Base-by-base conservation (phyloP, 352 stramenopile species). In the Phytophthora lateralis region DNA sequence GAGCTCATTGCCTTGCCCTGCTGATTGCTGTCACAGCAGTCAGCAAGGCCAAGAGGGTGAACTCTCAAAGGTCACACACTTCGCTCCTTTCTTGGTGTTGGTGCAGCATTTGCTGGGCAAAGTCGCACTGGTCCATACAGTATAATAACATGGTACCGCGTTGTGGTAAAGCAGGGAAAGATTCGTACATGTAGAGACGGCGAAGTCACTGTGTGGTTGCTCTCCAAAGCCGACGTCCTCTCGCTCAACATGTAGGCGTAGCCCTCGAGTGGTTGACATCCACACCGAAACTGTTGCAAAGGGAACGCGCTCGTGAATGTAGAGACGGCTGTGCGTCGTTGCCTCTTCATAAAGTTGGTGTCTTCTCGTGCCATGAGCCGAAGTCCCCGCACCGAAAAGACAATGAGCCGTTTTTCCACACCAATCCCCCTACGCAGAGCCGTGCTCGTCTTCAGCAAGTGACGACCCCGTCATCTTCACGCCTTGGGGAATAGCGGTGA, bases 321-420 rank as follows among this genome's bases (percentile, higher is more conserved):
- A 32, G 27, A 32, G 27, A 32, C 27, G 27, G 27, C 14, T 38
- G 32, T 17, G 32, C 2, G 32, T 37, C 32, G 32, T 37, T 37
- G 32, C 9, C n/a, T 37, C 32, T 38, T 38, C 32, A 38, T 15
- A n/a, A 38, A 38, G 32, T 38, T 38, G 32, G 32, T 38, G 32
- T 38, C 32, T 38, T 38, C 32, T 38, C 32, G 32, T 38, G 4
- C 5, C 32, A n/a, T 38, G 14, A 5, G 32, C 14, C 14, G 1
- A 38, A 38, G 32, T n/a, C 11, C 5, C 14, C 32, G 32, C 53
- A 53, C 41, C 53, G 53, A 60, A 43, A 53, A 32, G 27, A 32
- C 4, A 1, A 32, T 11, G 51, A 49, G 27, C 38, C 18, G 55
- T 39, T 55, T 62, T 63, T 50, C 20, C 45, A 15, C 39, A 45